Percentiles rank a stretch among this genome's conserved stretches.
Conservation (phyloP, 2,329 filamentous ascomycete species). For the Aspergillus candidus region DNA sequence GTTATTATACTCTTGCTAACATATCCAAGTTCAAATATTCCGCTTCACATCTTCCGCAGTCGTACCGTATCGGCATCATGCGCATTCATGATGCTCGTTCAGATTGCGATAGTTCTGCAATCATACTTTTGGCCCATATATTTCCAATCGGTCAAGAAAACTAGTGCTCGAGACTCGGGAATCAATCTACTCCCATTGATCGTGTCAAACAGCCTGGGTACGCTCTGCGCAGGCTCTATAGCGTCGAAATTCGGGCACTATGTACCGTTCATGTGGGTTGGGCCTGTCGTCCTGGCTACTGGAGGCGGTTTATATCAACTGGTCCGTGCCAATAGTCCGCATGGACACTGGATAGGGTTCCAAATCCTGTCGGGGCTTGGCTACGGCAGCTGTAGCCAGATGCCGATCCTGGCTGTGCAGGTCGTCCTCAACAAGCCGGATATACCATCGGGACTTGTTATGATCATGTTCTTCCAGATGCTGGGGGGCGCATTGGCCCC, state of each 20-base stretch:
- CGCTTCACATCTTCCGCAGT: constrained; percentile 22
- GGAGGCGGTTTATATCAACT: constrained; percentile 9
- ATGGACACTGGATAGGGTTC: constrained; percentile 24
- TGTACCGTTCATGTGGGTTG: constrained; percentile 26
- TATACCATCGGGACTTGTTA: constrained; percentile 5
- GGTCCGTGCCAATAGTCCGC: constrained; percentile 4
- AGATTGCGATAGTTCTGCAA: constrained; percentile 8
- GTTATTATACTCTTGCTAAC: not conserved
- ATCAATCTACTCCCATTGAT: constrained; percentile 15
- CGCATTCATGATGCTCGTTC: constrained; percentile 15
- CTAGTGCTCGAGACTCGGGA: constrained; percentile 23
- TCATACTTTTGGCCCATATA: constrained; percentile 29
- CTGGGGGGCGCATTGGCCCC: constrained; percentile 8
- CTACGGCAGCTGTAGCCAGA: constrained; percentile 17
- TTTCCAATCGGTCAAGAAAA: constrained; percentile 28
- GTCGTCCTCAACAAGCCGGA: constrained; percentile 8
- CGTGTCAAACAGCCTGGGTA: constrained; percentile 9
- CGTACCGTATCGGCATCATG: constrained; percentile 22
- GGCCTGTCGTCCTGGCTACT: constrained; percentile 17
- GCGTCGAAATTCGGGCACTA: constrained; percentile 25
- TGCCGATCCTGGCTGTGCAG: constrained; percentile 21
- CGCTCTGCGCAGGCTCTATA: constrained; percentile 18
- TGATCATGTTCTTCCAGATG: constrained; percentile 9
- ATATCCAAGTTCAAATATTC: constrained; percentile 15
- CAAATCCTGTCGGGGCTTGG: constrained; percentile 25